Evolutionary conservation across 148 eudicot genomes (phyloP).

Genomic region (Fagopyrum homotropicum): DNA sequence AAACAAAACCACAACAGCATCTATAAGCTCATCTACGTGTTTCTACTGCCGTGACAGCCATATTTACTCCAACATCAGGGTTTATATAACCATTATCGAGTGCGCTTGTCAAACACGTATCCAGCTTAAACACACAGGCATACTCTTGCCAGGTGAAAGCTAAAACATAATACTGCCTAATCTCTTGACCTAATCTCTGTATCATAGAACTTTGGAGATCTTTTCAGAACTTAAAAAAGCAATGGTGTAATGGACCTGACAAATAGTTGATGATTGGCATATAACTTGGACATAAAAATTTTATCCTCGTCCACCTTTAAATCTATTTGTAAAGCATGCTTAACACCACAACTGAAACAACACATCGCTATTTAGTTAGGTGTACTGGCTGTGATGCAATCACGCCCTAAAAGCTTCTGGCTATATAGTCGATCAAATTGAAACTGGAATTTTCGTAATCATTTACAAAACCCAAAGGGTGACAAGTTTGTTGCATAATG

Average conservation of each 20-base stretch:
- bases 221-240: neutral
- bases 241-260: too few relatives aligned
- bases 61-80: neutral
- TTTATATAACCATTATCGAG: neutral
- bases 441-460: neutral
- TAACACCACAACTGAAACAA: neutral
- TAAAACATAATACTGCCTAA: neutral
- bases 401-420: neutral
- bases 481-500: neutral
- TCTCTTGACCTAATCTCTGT: neutral
- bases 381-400: neutral
- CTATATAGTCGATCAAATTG: neutral
- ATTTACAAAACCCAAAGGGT: neutral
- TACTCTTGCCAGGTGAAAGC: neutral
- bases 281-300: neutral
- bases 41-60: neutral
- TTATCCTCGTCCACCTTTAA: neutral
- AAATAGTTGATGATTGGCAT: neutral
- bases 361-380: neutral
- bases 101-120: neutral
- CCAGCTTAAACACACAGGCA: neutral
- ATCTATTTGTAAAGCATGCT: neutral
- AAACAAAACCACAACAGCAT: conserved; percentile 2
- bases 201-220: neutral
- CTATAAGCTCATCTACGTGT: neutral